phyloP scores from a whole-genome alignment of 1,284 basidiomycete species.

The Grifola frondosa region DNA sequence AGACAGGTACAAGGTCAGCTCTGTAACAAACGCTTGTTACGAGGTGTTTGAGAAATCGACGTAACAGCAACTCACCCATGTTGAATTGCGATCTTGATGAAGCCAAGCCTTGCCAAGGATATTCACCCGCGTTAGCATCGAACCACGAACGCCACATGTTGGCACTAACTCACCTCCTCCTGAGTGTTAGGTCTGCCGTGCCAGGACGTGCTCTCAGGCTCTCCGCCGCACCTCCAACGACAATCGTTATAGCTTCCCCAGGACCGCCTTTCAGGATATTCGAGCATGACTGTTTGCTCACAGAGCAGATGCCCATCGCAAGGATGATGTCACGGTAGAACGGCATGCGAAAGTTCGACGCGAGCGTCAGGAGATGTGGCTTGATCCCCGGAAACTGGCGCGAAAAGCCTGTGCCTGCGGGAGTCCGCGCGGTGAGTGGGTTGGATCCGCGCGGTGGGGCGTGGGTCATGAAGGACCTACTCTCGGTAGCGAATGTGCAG shows the following conservation, averaged over 20 bases:
- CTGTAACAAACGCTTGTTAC: slow-evolving; percentile 35
- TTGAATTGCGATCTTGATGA: slow-evolving; percentile 95
- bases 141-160: background rate
- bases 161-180: slow-evolving; percentile 53
- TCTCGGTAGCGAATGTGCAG: slow-evolving; percentile 93
- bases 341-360: slow-evolving; percentile 89
- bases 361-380: slow-evolving; percentile 90
- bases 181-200: slow-evolving; percentile 90
- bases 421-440: background rate
- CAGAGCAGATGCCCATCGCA: slow-evolving; percentile 86
- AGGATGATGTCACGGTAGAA: slow-evolving; percentile 92
- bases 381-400: slow-evolving; percentile 86
- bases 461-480: slow-evolving; percentile 36
- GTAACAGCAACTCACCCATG: slow-evolving; percentile 65
- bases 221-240: slow-evolving; percentile 96
- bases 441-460: slow-evolving; percentile 11
- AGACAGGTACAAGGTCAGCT: slow-evolving; percentile 91
- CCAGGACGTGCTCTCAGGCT: slow-evolving; percentile 92
- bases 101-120: slow-evolving; percentile 73
- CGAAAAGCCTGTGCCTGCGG: slow-evolving; percentile 87
- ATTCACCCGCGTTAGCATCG: background rate
- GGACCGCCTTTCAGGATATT: slow-evolving; percentile 81
- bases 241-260: slow-evolving; percentile 85
- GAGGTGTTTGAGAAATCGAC: too few relatives aligned
- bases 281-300: slow-evolving; percentile 87